These are phyloP conservation scores for Ceriops decandra DNA, from an alignment of 345 rosid species.

Conservation along the genomic window DNA sequence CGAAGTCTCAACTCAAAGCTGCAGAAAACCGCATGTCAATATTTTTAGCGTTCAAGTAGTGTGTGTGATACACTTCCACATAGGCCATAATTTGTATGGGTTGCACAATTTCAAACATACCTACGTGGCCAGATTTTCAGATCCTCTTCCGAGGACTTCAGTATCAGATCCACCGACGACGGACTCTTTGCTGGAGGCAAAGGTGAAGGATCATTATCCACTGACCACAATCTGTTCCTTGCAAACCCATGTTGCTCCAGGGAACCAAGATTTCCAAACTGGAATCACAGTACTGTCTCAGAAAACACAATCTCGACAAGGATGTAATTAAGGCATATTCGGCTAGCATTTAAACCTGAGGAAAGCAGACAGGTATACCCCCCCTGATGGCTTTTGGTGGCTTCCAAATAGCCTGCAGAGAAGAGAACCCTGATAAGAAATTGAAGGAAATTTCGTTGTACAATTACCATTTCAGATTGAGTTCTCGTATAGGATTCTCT, in stretches of 20 bases:
- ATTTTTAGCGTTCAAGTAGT: slow-evolving; percentile 4
- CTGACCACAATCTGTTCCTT: slow-evolving; percentile 70
- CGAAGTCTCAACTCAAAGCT: slow-evolving; percentile 94
- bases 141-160: slow-evolving; percentile 78
- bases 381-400: slow-evolving; percentile 76
- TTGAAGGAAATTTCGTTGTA: slow-evolving; percentile 7
- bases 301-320: slow-evolving; percentile 11
- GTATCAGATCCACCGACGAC: slow-evolving; percentile 70
- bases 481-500: background rate
- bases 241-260: slow-evolving; percentile 91
- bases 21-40: slow-evolving; percentile 24
- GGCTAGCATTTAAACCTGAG: slow-evolving; percentile 59
- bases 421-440: slow-evolving; percentile 1
- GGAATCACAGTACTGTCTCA: slow-evolving; percentile 24
- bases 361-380: slow-evolving; percentile 87
- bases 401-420: slow-evolving; percentile 59
- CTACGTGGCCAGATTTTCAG: slow-evolving; percentile 77
- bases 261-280: slow-evolving; percentile 79
- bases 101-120: slow-evolving; percentile 37
- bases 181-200: slow-evolving; percentile 62
- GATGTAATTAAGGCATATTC: slow-evolving; percentile 2
- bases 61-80: slow-evolving; percentile 4
- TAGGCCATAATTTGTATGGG: slow-evolving; percentile 5
- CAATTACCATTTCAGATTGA: background rate
- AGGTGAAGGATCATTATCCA: slow-evolving; percentile 81